Percentiles rank a stretch among this genome's conserved stretches.
phyloP scores from a whole-genome alignment of 345 rosid species.

The Orychophragmus violaceus region DNA sequence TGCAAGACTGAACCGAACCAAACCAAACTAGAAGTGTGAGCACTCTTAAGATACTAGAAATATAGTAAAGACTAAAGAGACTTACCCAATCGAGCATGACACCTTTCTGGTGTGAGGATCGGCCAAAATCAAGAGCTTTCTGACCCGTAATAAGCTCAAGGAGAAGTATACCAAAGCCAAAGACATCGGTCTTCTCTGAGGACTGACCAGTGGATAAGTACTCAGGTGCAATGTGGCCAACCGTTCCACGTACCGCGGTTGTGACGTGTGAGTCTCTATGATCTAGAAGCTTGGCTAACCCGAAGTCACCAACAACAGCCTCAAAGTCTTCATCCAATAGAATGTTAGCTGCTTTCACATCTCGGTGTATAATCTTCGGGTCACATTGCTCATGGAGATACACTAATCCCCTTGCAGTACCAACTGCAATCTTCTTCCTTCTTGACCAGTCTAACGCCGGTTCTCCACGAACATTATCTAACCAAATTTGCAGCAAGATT shows the following conservation, averaged over 20 bases:
- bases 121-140: conserved; percentile 83
- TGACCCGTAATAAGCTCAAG: conserved; percentile 92
- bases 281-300: conserved; percentile 92
- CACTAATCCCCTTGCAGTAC: conserved; percentile 82
- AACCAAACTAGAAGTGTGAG: not conserved
- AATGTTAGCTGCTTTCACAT: conserved; percentile 96
- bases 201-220: conserved; percentile 89
- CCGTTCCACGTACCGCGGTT: conserved; percentile 89
- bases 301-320: conserved; percentile 98
- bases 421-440: conserved; percentile 79
- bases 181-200: conserved; percentile 91
- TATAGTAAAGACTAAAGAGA: conserved; percentile 12
- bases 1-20: not conserved
- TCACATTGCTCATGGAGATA: conserved; percentile 95
- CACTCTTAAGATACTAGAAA: not conserved
- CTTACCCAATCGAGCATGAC: conserved; percentile 94
- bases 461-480: conserved; percentile 59
- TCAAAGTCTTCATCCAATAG: conserved; percentile 84
- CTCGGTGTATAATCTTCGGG: conserved; percentile 89
- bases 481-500: not conserved
- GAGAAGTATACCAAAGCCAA: conserved; percentile 88
- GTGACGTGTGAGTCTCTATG: conserved; percentile 94
- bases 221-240: conserved; percentile 94
- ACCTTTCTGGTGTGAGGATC: conserved; percentile 81
- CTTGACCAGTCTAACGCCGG: conserved; percentile 84